Conservation (phyloP, 2,329 filamentous ascomycete genomes). For the Fusarium pilosicola region DNA sequence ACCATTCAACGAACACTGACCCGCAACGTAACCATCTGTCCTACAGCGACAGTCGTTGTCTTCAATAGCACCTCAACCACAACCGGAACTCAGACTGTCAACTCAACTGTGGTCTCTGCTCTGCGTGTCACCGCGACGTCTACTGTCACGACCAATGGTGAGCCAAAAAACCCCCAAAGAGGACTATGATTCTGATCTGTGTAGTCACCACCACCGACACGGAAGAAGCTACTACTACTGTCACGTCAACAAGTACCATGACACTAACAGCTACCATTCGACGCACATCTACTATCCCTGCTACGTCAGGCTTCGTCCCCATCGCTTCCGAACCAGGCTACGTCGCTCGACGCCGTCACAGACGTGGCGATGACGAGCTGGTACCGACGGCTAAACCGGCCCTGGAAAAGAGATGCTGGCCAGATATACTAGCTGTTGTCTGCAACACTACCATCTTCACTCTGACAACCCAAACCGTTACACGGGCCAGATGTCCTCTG, state of each 20-base stretch:
- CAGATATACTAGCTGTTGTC: neutral
- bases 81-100: neutral
- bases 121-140: neutral
- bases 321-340: neutral
- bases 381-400: no score
- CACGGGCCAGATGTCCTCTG: neutral
- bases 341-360: neutral
- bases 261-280: neutral
- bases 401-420: neutral
- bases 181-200: neutral
- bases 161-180: neutral
- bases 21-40: neutral
- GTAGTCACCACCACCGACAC: neutral
- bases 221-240: neutral
- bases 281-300: neutral
- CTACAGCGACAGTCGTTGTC: neutral
- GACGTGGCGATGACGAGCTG: neutral
- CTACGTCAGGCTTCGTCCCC: neutral
- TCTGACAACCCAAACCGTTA: neutral
- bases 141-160: neutral
- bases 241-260: neutral
- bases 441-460: neutral
- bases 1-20: neutral
- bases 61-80: neutral
- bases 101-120: neutral